A percentile compares a stretch with the other conserved stretches of the same genome.
phyloP scores from a whole-genome alignment of 495 filamentous ascomycete species.

The Poronia punctata region DNA sequence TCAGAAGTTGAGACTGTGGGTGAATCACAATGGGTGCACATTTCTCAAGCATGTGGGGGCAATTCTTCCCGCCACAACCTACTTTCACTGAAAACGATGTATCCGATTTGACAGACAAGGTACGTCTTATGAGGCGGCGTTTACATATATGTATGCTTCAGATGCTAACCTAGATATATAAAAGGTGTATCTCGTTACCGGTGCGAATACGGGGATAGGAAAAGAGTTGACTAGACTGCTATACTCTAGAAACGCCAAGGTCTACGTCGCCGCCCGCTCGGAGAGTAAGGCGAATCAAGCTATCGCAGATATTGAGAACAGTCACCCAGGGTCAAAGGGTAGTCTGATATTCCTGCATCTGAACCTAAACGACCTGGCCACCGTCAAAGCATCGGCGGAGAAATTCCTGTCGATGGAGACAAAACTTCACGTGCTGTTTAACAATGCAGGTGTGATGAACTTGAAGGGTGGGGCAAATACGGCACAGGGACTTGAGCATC shows the following conservation, averaged over 20 bases:
- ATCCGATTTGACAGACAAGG: conserved; percentile 22
- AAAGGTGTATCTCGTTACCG: conserved; percentile 28
- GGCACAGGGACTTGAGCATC: conserved; percentile 27
- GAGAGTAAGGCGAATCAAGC: conserved; percentile 16
- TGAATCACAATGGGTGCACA: too few relatives aligned
- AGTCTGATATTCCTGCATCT: conserved; percentile 13
- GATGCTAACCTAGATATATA: not conserved
- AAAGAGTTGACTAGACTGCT: conserved; percentile 30
- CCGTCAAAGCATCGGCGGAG: conserved; percentile 13
- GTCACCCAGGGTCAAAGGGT: conserved; percentile 1
- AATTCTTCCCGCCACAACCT: conserved; percentile 21
- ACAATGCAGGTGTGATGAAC: conserved; percentile 31
- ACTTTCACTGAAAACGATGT: conserved; percentile 25
- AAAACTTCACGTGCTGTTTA: conserved; percentile 15
- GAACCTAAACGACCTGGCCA: conserved; percentile 18
- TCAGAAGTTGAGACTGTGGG: too few relatives aligned
- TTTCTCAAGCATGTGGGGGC: conserved; percentile 8
- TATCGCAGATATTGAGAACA: conserved; percentile 10
- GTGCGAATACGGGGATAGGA: conserved; percentile 38
- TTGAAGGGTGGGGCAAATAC: conserved; percentile 14
- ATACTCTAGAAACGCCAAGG: conserved; percentile 30
- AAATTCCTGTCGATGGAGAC: conserved; percentile 12
- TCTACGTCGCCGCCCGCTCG: conserved; percentile 29
- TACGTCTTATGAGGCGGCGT: conserved; percentile 2
- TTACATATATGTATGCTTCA: not conserved